phyloP scores from a whole-genome alignment of 2,329 filamentous ascomycete genomes.

The Xylaria sp. region DNA sequence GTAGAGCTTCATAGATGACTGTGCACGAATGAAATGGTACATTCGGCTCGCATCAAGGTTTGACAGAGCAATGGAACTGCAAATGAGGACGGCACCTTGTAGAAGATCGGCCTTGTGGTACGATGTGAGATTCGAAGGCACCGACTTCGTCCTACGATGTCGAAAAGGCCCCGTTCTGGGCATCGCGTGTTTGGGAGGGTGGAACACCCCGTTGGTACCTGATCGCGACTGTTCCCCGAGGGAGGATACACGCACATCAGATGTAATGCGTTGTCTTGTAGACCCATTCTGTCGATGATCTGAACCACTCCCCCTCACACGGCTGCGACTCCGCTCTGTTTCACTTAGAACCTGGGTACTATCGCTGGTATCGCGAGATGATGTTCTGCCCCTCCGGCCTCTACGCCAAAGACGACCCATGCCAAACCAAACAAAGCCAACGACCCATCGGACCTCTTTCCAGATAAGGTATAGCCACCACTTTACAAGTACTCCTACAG shows the following conservation, averaged over 20 bases:
- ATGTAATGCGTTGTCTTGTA: slow-evolving; percentile 38
- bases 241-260: slow-evolving; percentile 37
- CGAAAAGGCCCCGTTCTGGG: slow-evolving; percentile 53
- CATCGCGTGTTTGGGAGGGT: slow-evolving; percentile 50
- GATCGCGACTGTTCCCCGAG: slow-evolving; percentile 40
- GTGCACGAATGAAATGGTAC: slow-evolving; percentile 97
- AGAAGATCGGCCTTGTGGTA: slow-evolving; percentile 96
- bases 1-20: slow-evolving; percentile 97
- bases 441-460: slow-evolving; percentile 77
- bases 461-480: slow-evolving; percentile 81
- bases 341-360: slow-evolving; percentile 49
- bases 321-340: slow-evolving; percentile 54
- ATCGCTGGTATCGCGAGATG: slow-evolving; percentile 43
- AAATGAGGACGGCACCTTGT: slow-evolving; percentile 87
- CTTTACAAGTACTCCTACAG: slow-evolving; percentile 76
- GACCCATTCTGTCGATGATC: slow-evolving; percentile 36
- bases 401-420: slow-evolving; percentile 80
- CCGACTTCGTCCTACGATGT: slow-evolving; percentile 82
- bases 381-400: slow-evolving; percentile 59
- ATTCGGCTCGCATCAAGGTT: slow-evolving; percentile 94
- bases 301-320: slow-evolving; percentile 39
- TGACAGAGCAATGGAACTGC: slow-evolving; percentile 86
- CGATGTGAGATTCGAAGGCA: slow-evolving; percentile 83
- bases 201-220: slow-evolving; percentile 43
- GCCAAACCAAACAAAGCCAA: slow-evolving; percentile 81